Evolutionary conservation across 139 green algal species (phyloP).

Genomic region (Yamagishiella unicocca): DNA sequence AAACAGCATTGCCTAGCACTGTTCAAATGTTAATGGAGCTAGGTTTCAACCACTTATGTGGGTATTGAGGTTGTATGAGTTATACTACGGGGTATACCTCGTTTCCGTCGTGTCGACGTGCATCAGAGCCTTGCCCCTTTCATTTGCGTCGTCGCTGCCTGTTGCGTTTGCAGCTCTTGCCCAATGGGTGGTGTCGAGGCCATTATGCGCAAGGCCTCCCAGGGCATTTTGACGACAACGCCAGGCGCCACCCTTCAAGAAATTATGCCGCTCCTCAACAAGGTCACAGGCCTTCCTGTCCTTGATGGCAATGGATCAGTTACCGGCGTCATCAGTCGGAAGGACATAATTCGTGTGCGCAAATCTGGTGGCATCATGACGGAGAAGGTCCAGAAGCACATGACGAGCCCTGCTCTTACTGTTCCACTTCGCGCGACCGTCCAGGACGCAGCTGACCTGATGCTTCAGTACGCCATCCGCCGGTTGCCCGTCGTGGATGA

Average conservation of each 20-base stretch:
- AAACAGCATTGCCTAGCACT: too few species aligned
- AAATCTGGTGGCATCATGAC: slow-evolving; percentile 61
- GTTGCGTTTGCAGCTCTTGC: slow-evolving; percentile 3
- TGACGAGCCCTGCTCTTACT: slow-evolving; percentile 75
- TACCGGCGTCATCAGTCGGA: slow-evolving; percentile 79
- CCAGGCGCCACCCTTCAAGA: slow-evolving; percentile 45
- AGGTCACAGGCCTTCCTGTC: slow-evolving; percentile 75
- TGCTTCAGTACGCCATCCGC: slow-evolving; percentile 79
- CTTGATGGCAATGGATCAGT: slow-evolving; percentile 65
- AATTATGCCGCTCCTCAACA: slow-evolving; percentile 56
- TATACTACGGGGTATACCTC: too few species aligned
- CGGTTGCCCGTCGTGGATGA: slow-evolving; percentile 79
- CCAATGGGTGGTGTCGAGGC: slow-evolving; percentile 46
- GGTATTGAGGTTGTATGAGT: too few species aligned
- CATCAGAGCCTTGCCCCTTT: too few species aligned
- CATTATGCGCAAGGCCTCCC: slow-evolving; percentile 52
- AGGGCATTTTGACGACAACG: slow-evolving; percentile 51
- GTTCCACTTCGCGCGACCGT: slow-evolving; percentile 54
- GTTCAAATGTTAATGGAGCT: too few species aligned
- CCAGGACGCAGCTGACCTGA: slow-evolving; percentile 71
- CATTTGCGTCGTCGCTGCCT: too few species aligned
- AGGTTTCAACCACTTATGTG: too few species aligned
- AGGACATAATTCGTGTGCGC: slow-evolving; percentile 78
- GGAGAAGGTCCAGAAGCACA: slow-evolving; percentile 70
- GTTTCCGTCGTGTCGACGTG: too few species aligned